phyloP scores from a whole-genome alignment of 148 eudicot genomes.

The Tetragonia tetragonoides region DNA sequence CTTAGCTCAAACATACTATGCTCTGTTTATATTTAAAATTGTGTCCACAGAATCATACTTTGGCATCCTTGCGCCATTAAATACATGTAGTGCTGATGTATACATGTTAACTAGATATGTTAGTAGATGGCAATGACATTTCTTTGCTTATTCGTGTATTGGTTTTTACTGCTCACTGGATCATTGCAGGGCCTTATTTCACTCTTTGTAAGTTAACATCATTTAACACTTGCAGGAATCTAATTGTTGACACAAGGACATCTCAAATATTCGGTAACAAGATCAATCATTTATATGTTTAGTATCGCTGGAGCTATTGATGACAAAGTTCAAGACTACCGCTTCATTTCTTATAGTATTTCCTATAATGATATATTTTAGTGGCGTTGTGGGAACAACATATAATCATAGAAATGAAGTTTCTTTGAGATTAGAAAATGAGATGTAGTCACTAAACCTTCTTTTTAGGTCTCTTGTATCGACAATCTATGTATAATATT shows the following conservation, averaged over 20 bases:
- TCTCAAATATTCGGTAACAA: slow-evolving; percentile 38
- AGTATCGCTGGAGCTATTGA: too few species aligned
- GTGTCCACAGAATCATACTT: not conserved
- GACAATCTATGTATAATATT: too few species aligned
- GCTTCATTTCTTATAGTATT: too few species aligned
- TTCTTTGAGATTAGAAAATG: too few species aligned
- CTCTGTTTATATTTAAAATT: not conserved
- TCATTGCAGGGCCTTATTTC: slow-evolving; percentile 43
- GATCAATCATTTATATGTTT: not conserved
- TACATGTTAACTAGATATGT: not conserved
- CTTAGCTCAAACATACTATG: too few species aligned
- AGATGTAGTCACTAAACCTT: too few species aligned
- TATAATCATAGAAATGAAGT: too few species aligned
- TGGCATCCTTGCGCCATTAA: not conserved
- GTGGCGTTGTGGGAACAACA: too few species aligned
- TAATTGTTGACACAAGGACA: slow-evolving; percentile 27
- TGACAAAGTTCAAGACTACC: too few species aligned
- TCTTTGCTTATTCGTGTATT: not conserved
- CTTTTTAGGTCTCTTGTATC: too few species aligned
- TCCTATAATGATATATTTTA: too few species aligned
- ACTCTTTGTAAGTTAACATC: slow-evolving; percentile 69
- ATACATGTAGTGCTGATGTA: not conserved
- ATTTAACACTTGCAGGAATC: slow-evolving; percentile 32
- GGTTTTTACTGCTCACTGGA: slow-evolving; percentile 20
- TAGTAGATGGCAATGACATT: not conserved